Base-by-base conservation (phyloP, 352 stramenopile species). In the Globisporangium cystogenes region DNA sequence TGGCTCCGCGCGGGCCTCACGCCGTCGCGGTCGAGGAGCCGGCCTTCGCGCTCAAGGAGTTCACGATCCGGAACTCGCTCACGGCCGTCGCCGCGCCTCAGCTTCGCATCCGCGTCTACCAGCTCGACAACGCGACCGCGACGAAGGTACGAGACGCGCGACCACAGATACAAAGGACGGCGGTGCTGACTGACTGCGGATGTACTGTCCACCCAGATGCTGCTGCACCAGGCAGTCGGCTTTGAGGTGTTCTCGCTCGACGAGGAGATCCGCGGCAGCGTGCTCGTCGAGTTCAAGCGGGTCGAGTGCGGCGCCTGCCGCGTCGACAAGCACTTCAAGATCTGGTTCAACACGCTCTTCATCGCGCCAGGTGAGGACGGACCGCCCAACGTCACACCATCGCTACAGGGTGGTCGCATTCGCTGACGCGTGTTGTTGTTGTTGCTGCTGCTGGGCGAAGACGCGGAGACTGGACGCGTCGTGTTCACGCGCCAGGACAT, bases 331-430 rank as follows among this genome's bases (percentile, higher is more conserved):
- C 67, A 90, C 54, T 85, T 90, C 44, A 86, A 84, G 50, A 53
- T 87, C 24, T 90, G 79, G 79, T 87, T 90, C 61, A 75, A 84
- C 64, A 86, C 79, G 10, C 63, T 70, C 27, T 79, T 84, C 36
- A 54, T 80, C 51, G 18, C 46, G 2, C 60, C 59, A 49, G 58
- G 69, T 80, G 29, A 39, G 35, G n/a, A n/a, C n/a, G n/a, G n/a
- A n/a, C n/a, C n/a, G n/a, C n/a, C n/a, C n/a, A n/a, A n/a, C n/a
- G n/a, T n/a, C n/a, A n/a, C n/a, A n/a, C n/a, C n/a, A n/a, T n/a
- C n/a, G n/a, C n/a, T n/a, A n/a, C n/a, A n/a, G n/a, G n/a, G n/a
- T n/a, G n/a, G n/a, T n/a, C n/a, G n/a, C n/a, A n/a, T n/a, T n/a
- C n/a, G n/a, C n/a, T n/a, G n/a, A n/a, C n/a, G n/a, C n/a, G n/a